Percentiles rank a stretch among this genome's conserved stretches.
phyloP scores from a whole-genome alignment of 805 yeast genomes.

The Wickerhamomyces canadensis region DNA sequence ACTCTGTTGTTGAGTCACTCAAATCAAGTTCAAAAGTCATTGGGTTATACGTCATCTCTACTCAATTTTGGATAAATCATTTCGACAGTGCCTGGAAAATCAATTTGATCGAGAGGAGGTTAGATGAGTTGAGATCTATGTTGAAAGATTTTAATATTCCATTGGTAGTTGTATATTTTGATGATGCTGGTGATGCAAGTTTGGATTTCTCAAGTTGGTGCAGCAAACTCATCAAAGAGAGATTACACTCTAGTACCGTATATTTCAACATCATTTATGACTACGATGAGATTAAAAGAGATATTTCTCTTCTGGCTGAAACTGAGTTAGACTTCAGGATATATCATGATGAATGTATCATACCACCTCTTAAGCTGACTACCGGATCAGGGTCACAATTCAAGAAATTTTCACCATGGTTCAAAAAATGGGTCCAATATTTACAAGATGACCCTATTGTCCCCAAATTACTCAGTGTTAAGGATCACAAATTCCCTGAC shows the following conservation, averaged over 20 bases:
- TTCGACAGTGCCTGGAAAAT: constrained; percentile 37
- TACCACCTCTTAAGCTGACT: constrained; percentile 33
- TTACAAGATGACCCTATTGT: constrained; percentile 19
- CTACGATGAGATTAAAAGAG: constrained; percentile 29
- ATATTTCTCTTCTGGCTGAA: constrained; percentile 21
- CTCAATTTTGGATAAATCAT: constrained; percentile 37
- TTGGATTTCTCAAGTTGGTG: constrained; percentile 21
- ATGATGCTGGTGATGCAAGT: constrained; percentile 8
- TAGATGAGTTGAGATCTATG: constrained; percentile 27
- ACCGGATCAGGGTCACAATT: constrained; percentile 40
- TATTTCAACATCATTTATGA: constrained; percentile 31
- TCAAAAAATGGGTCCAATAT: constrained; percentile 34
- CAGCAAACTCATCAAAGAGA: constrained; percentile 7
- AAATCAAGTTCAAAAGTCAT: constrained; percentile 30
- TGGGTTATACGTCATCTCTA: constrained; percentile 36
- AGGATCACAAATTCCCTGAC: neutral
- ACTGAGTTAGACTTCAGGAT: constrained; percentile 11
- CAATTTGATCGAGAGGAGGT: constrained; percentile 31
- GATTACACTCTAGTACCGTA: constrained; percentile 13
- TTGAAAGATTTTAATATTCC: constrained; percentile 34
- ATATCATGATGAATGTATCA: constrained; percentile 39
- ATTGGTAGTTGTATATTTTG: constrained; percentile 21
- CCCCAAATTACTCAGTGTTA: too few species aligned
- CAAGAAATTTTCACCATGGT: constrained; percentile 46
- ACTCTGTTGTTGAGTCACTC: constrained; percentile 30